Base-by-base conservation (phyloP, 192 early-diverging fungal species). In the Podochytrium sp. region DNA sequence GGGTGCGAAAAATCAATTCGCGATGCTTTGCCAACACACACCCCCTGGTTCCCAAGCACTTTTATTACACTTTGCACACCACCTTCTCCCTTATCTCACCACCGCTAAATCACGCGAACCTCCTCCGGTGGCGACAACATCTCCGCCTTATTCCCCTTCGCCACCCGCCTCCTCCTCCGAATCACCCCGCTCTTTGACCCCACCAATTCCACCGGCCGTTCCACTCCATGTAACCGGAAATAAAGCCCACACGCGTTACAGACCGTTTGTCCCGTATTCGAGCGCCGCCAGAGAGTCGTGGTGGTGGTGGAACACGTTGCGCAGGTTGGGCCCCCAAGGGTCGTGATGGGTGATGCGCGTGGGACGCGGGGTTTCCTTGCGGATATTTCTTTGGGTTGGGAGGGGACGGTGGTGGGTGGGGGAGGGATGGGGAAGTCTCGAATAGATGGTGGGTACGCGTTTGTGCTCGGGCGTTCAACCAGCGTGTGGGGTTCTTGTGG, bases 221-320 rank as follows among this genome's bases (percentile, higher is more conserved):
- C 83, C 51, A 85, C 86, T 34, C 90, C 90, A 72, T 97, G 94
- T 27, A 97, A 78, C 80, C 95, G 95, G 75, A 39, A 70, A 67
- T 92, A 98, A 64, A 98, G 78, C 1, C 97, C 97, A 71, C 97
- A 98, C 0, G 96, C 96, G 69, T 98, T 98, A 76, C 97, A 98
- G 7, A 98, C 87, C 1, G 91, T 88, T 33, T 92, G 87, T 47
- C 95, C 95, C 35, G 89, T 84, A 14, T 91, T 90, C 77, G 95
- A 93, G 25, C 97, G 81, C 2, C 97, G 89, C 97, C 97, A 98
- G 34, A 97, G 84, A 0, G 97, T 94, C 2, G 96, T 96, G 23
- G 83, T 87, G 37, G 87, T 91, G 1, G 93, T 95, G n/a, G 65
- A 49, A 78, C 95, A 96, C 81, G 95, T 94, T 68, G 79, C 83